These are phyloP conservation scores for Phytopythium ostracodes DNA, from an alignment of 352 stramenopile species.

Conservation along the genomic window DNA sequence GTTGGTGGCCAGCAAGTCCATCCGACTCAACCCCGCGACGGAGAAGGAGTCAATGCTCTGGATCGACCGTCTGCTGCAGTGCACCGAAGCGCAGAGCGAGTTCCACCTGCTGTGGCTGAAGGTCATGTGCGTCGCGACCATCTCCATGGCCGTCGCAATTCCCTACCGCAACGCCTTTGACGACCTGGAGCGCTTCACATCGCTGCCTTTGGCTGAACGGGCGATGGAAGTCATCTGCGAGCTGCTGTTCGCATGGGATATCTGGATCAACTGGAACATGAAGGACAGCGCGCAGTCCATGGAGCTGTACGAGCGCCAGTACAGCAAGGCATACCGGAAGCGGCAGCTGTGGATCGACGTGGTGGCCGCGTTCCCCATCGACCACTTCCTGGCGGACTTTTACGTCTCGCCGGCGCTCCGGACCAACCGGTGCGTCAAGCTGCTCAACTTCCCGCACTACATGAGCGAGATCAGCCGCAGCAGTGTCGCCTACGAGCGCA, in stretches of 20 bases:
- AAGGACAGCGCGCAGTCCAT: slow-evolving; percentile 38
- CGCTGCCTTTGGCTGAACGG: slow-evolving; percentile 16
- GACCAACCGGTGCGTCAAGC: slow-evolving; percentile 47
- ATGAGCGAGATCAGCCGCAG: slow-evolving; percentile 46
- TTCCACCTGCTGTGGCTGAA: slow-evolving; percentile 39
- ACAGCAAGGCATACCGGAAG: slow-evolving; percentile 34
- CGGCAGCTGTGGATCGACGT: slow-evolving; percentile 34
- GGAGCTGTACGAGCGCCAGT: slow-evolving; percentile 45
- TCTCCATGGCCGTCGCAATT: slow-evolving; percentile 38
- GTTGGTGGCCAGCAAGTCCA: not conserved
- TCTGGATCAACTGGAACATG: slow-evolving; percentile 61
- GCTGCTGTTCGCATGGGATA: slow-evolving; percentile 45
- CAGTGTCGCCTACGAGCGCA: slow-evolving; percentile 47
- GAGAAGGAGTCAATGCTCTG: slow-evolving; percentile 24
- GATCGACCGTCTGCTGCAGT: slow-evolving; percentile 43
- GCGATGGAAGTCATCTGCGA: slow-evolving; percentile 37
- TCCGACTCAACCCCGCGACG: slow-evolving; percentile 1
- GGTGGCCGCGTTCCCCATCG: slow-evolving; percentile 42
- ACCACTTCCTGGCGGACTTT: slow-evolving; percentile 48
- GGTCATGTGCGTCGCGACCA: slow-evolving; percentile 20
- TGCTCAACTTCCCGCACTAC: slow-evolving; percentile 51
- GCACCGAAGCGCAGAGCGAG: slow-evolving; percentile 37
- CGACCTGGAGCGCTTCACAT: slow-evolving; percentile 17
- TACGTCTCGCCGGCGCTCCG: slow-evolving; percentile 29
- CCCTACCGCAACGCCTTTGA: slow-evolving; percentile 47